Percentiles rank a stretch among this genome's conserved stretches.
These are phyloP conservation scores for Fusarium longipes DNA, from an alignment of 2,329 filamentous ascomycete species.

Conservation along the genomic window DNA sequence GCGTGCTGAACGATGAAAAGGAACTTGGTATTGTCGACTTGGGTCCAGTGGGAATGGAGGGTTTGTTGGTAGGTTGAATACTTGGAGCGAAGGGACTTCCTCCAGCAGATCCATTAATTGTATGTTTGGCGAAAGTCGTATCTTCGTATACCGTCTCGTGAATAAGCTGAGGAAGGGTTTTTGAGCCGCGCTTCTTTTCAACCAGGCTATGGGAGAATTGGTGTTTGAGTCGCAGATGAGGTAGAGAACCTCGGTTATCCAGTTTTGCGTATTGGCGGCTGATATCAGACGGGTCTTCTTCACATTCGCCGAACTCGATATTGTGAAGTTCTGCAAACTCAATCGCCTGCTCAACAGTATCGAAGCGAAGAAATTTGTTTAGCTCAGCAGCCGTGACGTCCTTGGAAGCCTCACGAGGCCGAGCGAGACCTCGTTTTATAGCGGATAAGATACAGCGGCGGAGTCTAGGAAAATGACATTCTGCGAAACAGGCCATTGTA, in stretches of 20 bases:
- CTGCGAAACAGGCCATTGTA: slow-evolving; percentile 76
- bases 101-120: slow-evolving; percentile 36
- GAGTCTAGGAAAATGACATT: slow-evolving; percentile 72
- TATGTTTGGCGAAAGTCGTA: slow-evolving; percentile 13
- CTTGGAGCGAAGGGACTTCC: slow-evolving; percentile 48
- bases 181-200: slow-evolving; percentile 67
- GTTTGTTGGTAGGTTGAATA: slow-evolving; percentile 10
- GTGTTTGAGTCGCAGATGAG: slow-evolving; percentile 64
- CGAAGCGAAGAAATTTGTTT: slow-evolving; percentile 72
- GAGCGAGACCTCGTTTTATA: slow-evolving; percentile 65
- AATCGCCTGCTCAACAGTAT: slow-evolving; percentile 73
- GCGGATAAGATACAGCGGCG: slow-evolving; percentile 68
- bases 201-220: slow-evolving; percentile 67
- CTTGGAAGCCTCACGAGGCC: slow-evolving; percentile 67
- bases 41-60: slow-evolving; percentile 7
- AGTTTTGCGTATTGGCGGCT: slow-evolving; percentile 57
- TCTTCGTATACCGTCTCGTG: slow-evolving; percentile 65
- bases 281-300: slow-evolving; percentile 51
- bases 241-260: slow-evolving; percentile 57
- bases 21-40: slow-evolving; percentile 21
- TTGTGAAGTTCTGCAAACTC: slow-evolving; percentile 70
- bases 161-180: slow-evolving; percentile 65
- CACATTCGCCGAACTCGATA: slow-evolving; percentile 60
- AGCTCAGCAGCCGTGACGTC: slow-evolving; percentile 69
- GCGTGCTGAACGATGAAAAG: slow-evolving; percentile 26